Evolutionary conservation across 1,284 basidiomycete genomes (phyloP).

Genomic region (Gyrodon tennesseensis): DNA sequence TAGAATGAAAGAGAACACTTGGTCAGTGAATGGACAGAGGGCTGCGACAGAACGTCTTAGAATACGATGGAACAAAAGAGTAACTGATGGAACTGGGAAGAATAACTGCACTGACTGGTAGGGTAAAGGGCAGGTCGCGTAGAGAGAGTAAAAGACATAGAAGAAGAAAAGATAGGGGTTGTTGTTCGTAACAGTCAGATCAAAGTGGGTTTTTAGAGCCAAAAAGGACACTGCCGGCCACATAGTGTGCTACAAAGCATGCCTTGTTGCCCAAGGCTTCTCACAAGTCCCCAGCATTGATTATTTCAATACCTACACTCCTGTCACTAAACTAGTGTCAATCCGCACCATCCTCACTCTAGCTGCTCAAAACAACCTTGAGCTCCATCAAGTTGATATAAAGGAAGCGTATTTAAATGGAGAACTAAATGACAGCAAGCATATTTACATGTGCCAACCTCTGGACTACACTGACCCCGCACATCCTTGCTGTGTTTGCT

Average conservation of each 20-base stretch:
- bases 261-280: slow-evolving; percentile 49
- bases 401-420: slow-evolving; percentile 15
- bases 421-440: background rate
- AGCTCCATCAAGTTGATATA: slow-evolving; percentile 14
- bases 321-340: slow-evolving; percentile 39
- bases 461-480: background rate
- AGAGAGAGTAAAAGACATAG: too few species aligned
- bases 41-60: too few species aligned
- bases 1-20: too few species aligned
- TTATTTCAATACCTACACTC: slow-evolving; percentile 45
- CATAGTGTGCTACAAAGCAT: slow-evolving; percentile 43
- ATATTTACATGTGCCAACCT: background rate
- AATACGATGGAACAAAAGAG: too few species aligned
- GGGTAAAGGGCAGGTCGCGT: too few species aligned
- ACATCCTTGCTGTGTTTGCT: background rate
- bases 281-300: slow-evolving; percentile 46
- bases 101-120: too few species aligned
- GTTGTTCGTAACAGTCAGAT: too few species aligned
- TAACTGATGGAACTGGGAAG: too few species aligned
- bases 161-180: too few species aligned
- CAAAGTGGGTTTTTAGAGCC: slow-evolving; percentile 44
- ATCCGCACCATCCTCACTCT: slow-evolving; percentile 36
- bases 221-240: slow-evolving; percentile 41
- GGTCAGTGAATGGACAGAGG: too few species aligned
- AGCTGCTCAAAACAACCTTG: background rate